A percentile compares a stretch with the other conserved stretches of the same genome.
Conservation (phyloP, 805 yeast species). For the Kurtzmaniella cleridarum region DNA sequence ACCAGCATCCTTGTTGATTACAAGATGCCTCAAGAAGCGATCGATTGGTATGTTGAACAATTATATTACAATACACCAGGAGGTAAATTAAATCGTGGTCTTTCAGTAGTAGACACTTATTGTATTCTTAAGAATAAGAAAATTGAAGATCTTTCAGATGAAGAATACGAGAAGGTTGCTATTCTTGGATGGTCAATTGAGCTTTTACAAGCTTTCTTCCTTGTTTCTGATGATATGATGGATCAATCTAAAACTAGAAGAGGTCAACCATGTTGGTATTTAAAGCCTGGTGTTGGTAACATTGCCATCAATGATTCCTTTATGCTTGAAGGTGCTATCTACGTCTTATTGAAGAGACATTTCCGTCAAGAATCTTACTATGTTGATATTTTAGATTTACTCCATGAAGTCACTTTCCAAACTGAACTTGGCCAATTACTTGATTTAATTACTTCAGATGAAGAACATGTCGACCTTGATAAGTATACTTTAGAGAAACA, state of each 20-base stretch:
- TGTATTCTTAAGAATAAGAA: constrained; percentile 62
- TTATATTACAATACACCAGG: constrained; percentile 89
- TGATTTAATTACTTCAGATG: constrained; percentile 96
- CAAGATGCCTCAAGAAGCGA: constrained; percentile 82
- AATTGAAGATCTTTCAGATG: constrained; percentile 53
- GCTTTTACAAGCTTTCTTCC: constrained; percentile 89
- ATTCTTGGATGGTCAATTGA: constrained; percentile 94
- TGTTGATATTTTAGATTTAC: constrained; percentile 83
- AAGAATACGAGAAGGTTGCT: constrained; percentile 79
- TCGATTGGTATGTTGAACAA: constrained; percentile 72
- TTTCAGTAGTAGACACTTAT: constrained; percentile 92
- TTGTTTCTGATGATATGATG: constrained; percentile 99
- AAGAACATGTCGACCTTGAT: constrained; percentile 82
- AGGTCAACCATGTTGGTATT: constrained; percentile 99
- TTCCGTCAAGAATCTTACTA: constrained; percentile 80
- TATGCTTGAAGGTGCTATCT: constrained; percentile 93
- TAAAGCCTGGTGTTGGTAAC: constrained; percentile 70
- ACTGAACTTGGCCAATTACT: constrained; percentile 96
- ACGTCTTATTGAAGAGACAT: constrained; percentile 80
- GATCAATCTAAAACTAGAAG: constrained; percentile 94
- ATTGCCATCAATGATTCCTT: constrained; percentile 97
- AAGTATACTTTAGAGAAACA: constrained; percentile 87
- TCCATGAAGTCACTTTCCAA: constrained; percentile 96
- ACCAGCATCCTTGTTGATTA: constrained; percentile 54
- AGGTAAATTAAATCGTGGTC: constrained; percentile 94